Percentiles rank a stretch among this genome's conserved stretches.
Evolutionary conservation across 768 basidiomycete species (phyloP).

Genomic region (Artomyces pyxidatus): DNA sequence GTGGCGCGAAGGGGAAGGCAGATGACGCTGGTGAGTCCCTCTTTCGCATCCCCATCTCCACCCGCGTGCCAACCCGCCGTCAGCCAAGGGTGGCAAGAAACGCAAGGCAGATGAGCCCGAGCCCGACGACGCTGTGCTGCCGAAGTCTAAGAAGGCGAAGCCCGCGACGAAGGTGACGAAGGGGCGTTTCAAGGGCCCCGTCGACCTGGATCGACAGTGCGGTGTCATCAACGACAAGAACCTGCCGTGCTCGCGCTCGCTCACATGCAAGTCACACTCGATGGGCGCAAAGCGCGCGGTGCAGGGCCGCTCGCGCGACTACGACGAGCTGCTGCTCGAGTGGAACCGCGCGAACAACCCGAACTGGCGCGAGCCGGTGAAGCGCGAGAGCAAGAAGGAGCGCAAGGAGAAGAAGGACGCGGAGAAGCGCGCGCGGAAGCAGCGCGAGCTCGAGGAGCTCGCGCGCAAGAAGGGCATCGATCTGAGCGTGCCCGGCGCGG

Average conservation of each 20-base stretch:
- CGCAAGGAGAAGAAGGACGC: constrained; percentile 77
- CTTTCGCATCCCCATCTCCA: background rate
- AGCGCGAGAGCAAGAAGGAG: constrained; percentile 79
- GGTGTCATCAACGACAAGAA: constrained; percentile 96
- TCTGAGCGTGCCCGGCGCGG: constrained; percentile 34
- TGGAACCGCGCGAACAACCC: constrained; percentile 88
- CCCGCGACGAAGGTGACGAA: constrained; percentile 65
- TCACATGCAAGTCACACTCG: constrained; percentile 97
- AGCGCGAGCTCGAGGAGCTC: constrained; percentile 60
- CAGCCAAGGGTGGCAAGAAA: constrained; percentile 64
- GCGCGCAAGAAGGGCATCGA: constrained; percentile 47
- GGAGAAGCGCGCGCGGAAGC: constrained; percentile 80
- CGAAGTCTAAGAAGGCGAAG: constrained; percentile 73
- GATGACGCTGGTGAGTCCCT: constrained; percentile 30
- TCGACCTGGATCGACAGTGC: constrained; percentile 88
- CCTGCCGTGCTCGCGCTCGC: constrained; percentile 85
- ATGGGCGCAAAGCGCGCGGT: constrained; percentile 96
- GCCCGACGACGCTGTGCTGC: constrained; percentile 52
- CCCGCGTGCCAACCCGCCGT: constrained; percentile 9
- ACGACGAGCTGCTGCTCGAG: constrained; percentile 83
- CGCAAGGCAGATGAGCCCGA: constrained; percentile 72
- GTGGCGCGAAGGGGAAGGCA: constrained; percentile 47
- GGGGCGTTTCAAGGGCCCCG: constrained; percentile 74
- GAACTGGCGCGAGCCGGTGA: constrained; percentile 82
- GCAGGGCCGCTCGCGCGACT: constrained; percentile 71